phyloP scores from a whole-genome alignment of 2,329 filamentous ascomycete species.

The Cercospora zeina region DNA sequence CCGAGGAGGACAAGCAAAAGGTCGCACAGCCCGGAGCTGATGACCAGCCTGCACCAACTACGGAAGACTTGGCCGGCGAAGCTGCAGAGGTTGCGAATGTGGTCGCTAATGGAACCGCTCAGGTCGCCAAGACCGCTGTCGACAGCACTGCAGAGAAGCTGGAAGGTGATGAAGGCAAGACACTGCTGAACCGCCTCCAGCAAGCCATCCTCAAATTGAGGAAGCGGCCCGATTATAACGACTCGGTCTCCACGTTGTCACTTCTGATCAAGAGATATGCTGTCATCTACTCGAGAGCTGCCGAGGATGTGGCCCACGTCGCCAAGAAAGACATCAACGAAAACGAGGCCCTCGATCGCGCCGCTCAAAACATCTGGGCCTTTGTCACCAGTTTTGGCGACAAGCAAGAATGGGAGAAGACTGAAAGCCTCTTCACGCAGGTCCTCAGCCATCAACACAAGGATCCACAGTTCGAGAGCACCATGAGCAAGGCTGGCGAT shows the following conservation, averaged over 20 bases:
- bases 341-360: constrained; percentile 73
- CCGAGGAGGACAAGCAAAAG: constrained; percentile 58
- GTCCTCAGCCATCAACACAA: constrained; percentile 72
- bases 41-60: constrained; percentile 53
- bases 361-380: constrained; percentile 76
- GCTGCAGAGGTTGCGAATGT: constrained; percentile 49
- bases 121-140: constrained; percentile 59
- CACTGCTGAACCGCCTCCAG: constrained; percentile 73
- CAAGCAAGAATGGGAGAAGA: constrained; percentile 69
- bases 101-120: constrained; percentile 48
- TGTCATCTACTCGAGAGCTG: constrained; percentile 71
- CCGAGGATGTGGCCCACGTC: constrained; percentile 65
- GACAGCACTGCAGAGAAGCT: constrained; percentile 74
- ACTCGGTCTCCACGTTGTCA: constrained; percentile 78
- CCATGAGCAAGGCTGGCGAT: constrained; percentile 71
- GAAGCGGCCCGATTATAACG: constrained; percentile 76
- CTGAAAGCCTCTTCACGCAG: constrained; percentile 67
- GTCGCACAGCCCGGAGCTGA: constrained; percentile 56
- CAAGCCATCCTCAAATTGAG: constrained; percentile 72
- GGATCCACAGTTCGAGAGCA: constrained; percentile 78
- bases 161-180: constrained; percentile 68
- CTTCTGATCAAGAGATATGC: constrained; percentile 77
- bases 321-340: constrained; percentile 70
- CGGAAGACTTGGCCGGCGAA: constrained; percentile 60
- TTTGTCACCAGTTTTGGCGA: constrained; percentile 80